phyloP scores from a whole-genome alignment of 768 basidiomycete species.

The Boletus rubropictus region DNA sequence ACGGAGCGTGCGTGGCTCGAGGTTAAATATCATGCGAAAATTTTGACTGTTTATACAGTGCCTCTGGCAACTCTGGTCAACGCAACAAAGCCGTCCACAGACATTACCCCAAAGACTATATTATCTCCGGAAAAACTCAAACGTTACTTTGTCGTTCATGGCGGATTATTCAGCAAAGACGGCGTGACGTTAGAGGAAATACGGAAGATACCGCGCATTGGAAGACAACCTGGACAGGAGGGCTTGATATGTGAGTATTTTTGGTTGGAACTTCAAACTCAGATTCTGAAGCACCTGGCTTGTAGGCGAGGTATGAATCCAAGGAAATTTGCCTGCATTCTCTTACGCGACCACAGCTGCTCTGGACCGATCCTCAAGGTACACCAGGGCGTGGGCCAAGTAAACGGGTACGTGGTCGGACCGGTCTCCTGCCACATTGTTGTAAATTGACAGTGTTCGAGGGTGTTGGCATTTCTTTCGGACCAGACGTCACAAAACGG shows the following conservation, averaged over 20 bases:
- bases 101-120: slow-evolving; percentile 46
- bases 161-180: slow-evolving; percentile 93
- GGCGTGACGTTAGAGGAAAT: slow-evolving; percentile 93
- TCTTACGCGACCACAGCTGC: slow-evolving; percentile 43
- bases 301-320: slow-evolving; percentile 54
- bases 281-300: slow-evolving; percentile 7
- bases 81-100: slow-evolving; percentile 55
- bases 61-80: slow-evolving; percentile 84
- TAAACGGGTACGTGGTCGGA: slow-evolving; percentile 67
- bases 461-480: slow-evolving; percentile 96
- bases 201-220: slow-evolving; percentile 79
- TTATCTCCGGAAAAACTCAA: slow-evolving; percentile 77
- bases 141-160: slow-evolving; percentile 93
- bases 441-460: slow-evolving; percentile 28
- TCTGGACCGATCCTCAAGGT: slow-evolving; percentile 97
- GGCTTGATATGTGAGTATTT: slow-evolving; percentile 82
- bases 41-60: slow-evolving; percentile 47
- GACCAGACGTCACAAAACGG: slow-evolving; percentile 84
- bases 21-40: not conserved
- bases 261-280: slow-evolving; percentile 1
- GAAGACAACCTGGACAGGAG: slow-evolving; percentile 87
- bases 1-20: slow-evolving; percentile 58
- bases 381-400: slow-evolving; percentile 86
- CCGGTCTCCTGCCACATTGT: slow-evolving; percentile 1
- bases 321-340: not conserved